phyloP scores from a whole-genome alignment of 768 basidiomycete species.

The Candolleomyces efflorescens region DNA sequence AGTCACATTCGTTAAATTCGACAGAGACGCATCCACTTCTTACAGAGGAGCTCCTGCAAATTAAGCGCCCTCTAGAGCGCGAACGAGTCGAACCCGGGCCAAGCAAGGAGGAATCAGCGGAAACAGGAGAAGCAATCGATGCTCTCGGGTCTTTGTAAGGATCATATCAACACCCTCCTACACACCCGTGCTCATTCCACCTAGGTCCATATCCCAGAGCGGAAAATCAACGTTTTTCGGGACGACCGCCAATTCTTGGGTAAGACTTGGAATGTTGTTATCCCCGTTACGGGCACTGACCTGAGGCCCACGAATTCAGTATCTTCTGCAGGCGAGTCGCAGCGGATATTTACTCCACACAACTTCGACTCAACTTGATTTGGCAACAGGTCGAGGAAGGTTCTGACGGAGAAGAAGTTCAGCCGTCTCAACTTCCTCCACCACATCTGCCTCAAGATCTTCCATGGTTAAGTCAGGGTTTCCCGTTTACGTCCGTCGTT shows the following conservation, averaged over 20 bases:
- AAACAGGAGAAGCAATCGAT: constrained; percentile 53
- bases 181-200: constrained; percentile 6
- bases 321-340: constrained; percentile 56
- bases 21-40: constrained; percentile 54
- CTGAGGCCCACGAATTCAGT: constrained; percentile 30
- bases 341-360: not conserved
- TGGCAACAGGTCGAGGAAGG: constrained; percentile 54
- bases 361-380: constrained; percentile 4
- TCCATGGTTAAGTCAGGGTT: constrained; percentile 57
- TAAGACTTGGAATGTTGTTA: constrained; percentile 26
- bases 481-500: constrained; percentile 49
- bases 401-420: constrained; percentile 48
- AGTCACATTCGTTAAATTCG: constrained; percentile 46
- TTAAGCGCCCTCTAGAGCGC: constrained; percentile 65
- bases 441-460: constrained; percentile 45
- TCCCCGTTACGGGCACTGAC: constrained; percentile 13
- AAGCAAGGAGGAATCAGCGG: constrained; percentile 38
- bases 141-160: constrained; percentile 62
- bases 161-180: constrained; percentile 5
- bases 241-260: constrained; percentile 65
- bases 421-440: constrained; percentile 24
- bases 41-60: constrained; percentile 53
- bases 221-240: constrained; percentile 66
- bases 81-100: constrained; percentile 40
- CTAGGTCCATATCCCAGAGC: constrained; percentile 56